These are phyloP conservation scores for Gentiana dahurica DNA, from an alignment of 257 asterid genomes.

Conservation along the genomic window DNA sequence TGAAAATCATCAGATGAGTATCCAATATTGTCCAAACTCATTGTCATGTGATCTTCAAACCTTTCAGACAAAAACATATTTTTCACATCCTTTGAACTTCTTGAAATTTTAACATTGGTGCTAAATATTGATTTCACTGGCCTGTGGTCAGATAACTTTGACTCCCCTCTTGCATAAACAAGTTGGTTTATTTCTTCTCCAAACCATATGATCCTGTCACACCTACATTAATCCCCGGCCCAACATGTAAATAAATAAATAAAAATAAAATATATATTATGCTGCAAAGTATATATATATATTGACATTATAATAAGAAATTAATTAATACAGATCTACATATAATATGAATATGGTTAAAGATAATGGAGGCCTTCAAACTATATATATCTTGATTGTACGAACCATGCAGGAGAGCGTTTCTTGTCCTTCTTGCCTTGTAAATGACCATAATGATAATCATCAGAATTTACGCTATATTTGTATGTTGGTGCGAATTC, in stretches of 20 bases:
- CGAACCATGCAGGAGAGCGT: slow-evolving; percentile 58
- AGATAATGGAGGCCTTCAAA: too few species aligned
- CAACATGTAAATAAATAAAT: too few species aligned
- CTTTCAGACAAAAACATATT: slow-evolving; percentile 40
- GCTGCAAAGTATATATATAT: too few species aligned
- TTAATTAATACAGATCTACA: too few species aligned
- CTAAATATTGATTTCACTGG: slow-evolving; percentile 47
- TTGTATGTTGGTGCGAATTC: slow-evolving; percentile 56
- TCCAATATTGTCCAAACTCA: slow-evolving; percentile 9
- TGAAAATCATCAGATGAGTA: slow-evolving; percentile 7
- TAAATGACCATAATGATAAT: slow-evolving; percentile 24
- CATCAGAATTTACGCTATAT: slow-evolving; percentile 36
- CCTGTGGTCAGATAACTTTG: slow-evolving; percentile 52
- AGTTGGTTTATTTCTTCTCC: slow-evolving; percentile 51
- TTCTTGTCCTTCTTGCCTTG: slow-evolving; percentile 36
- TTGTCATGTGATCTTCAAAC: slow-evolving; percentile 16
- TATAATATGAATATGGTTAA: too few species aligned
- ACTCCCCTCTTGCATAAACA: slow-evolving; percentile 36
- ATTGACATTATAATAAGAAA: too few species aligned
- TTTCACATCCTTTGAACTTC: slow-evolving; percentile 22
- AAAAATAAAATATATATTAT: too few species aligned
- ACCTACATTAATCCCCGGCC: slow-evolving; percentile 20
- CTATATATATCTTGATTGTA: too few species aligned
- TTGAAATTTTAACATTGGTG: slow-evolving; percentile 22
- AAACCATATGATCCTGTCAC: slow-evolving; percentile 59